Evolutionary conservation across 768 basidiomycete genomes (phyloP).

Genomic region (Serpula lacrymans): DNA sequence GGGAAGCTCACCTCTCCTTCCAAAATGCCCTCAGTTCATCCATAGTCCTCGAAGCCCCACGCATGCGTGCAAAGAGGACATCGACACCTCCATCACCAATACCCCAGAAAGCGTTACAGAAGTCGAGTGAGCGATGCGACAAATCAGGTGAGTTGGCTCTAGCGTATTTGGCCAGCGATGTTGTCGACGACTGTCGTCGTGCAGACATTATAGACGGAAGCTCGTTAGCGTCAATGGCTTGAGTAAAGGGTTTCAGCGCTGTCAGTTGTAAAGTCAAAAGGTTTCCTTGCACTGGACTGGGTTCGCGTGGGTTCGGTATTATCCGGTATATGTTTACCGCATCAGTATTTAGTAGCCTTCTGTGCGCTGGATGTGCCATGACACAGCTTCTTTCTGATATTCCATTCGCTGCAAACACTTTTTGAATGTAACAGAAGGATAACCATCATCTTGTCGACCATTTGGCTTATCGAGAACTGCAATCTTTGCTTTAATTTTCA

Average conservation of each 20-base stretch:
- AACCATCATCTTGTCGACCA: no score
- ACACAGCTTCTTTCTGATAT: background rate
- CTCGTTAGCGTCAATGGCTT: constrained; percentile 17
- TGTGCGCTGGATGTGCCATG: constrained; percentile 1
- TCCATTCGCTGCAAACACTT: no score
- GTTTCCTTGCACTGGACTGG: no score
- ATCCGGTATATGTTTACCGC: constrained; percentile 3
- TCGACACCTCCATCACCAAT: constrained; percentile 83
- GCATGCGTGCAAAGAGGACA: constrained; percentile 85
- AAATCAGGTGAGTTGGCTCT: constrained; percentile 47
- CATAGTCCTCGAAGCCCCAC: constrained; percentile 79
- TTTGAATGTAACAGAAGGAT: no score
- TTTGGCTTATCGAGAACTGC: no score
- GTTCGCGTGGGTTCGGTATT: background rate
- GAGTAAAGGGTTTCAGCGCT: constrained; percentile 10
- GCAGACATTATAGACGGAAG: constrained; percentile 76
- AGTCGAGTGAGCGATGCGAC: constrained; percentile 62
- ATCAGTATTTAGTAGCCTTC: constrained; percentile 3
- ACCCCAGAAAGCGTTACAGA: constrained; percentile 98
- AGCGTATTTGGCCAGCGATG: constrained; percentile 71
- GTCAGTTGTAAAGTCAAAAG: constrained; percentile 5
- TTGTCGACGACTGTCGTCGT: constrained; percentile 76
- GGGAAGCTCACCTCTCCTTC: constrained; percentile 79
- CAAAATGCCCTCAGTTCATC: constrained; percentile 87
- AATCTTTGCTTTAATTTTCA: no score